Evolutionary conservation across 306 rosid genomes (phyloP), one percentile per base, ranked within the genome.

Genomic region (Herpetospermum pedunculosum): DNA sequence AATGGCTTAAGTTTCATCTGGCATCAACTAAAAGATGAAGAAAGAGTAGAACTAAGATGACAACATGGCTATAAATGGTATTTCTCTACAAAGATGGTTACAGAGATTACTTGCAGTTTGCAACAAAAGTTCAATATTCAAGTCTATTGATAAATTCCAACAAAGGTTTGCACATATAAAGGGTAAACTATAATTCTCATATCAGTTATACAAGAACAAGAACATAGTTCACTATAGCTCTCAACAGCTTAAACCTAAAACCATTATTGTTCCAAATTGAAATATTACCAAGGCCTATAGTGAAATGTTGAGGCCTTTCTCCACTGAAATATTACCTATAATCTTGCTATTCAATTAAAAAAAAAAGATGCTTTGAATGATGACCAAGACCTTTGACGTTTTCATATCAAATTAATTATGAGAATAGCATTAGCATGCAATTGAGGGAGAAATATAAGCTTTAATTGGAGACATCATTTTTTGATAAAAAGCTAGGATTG

Each of bases 1-100:
- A 73, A 78, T 8, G 59, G 69, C 73, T 83, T 63, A 75, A 8
- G 21, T 68, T 74, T 70, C 44, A 46, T 18, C 48, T 71, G 76
- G 57, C 34, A 15, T 32, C 62, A 38, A 73, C 72, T 58, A 53
- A 49, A 46, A 76, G 62, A 41, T 18, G 55, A 13, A 67, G 60
- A 63, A 44, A 34, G 32, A 38, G 62, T 25, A 46, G 54, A 44
- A 54, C 9, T n/a, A 47, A 28, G 34, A 70, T 37, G 69, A 53
- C 14, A 25, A 49, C 16, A 41, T 13, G 5, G 41, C 47, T 37
- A 74, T 19, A 55, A 73, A 75, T 57, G 52, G 40, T 23, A n/a
- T 3, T 14, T 32, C n/a, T 30, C 16, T 35, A 49, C 23, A 37
- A 7, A 34, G 16, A 52, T 25, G 64, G 46, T 50, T 18, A 73